These are phyloP conservation scores for Dendrocalamus latiflorus DNA, from an alignment of 202 grass and related monocot genomes.

Conservation along the genomic window DNA sequence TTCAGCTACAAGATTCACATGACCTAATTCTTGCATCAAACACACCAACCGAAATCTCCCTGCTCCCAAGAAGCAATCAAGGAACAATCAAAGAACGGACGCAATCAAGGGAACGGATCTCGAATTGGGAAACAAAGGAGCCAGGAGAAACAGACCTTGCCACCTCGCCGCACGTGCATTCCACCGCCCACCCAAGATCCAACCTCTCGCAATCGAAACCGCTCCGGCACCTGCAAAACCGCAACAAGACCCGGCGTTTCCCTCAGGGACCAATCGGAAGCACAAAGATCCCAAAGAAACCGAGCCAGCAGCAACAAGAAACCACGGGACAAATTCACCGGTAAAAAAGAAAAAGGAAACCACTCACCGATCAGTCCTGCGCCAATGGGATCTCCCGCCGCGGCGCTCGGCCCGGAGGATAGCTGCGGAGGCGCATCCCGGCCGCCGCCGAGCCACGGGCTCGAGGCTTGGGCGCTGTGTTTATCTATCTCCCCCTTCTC, in stretches of 20 bases:
- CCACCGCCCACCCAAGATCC: slow-evolving; percentile 3
- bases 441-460: background rate
- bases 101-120: background rate
- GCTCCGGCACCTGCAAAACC: background rate
- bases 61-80: slow-evolving; percentile 14
- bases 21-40: background rate
- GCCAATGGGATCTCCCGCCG: slow-evolving; percentile 2
- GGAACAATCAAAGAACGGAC: background rate
- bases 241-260: background rate
- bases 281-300: slow-evolving; percentile 2
- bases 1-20: background rate
- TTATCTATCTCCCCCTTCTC: background rate
- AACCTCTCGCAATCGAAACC: background rate
- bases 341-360: background rate
- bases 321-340: background rate
- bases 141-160: background rate
- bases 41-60: slow-evolving; percentile 1
- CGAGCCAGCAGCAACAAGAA: background rate
- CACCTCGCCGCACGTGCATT: background rate
- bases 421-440: background rate
- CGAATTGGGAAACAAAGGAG: background rate
- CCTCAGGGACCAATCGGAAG: background rate
- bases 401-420: background rate
- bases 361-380: background rate
- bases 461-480: background rate